phyloP scores from a whole-genome alignment of 2,329 filamentous ascomycete species.

The Cytospora leucostoma region DNA sequence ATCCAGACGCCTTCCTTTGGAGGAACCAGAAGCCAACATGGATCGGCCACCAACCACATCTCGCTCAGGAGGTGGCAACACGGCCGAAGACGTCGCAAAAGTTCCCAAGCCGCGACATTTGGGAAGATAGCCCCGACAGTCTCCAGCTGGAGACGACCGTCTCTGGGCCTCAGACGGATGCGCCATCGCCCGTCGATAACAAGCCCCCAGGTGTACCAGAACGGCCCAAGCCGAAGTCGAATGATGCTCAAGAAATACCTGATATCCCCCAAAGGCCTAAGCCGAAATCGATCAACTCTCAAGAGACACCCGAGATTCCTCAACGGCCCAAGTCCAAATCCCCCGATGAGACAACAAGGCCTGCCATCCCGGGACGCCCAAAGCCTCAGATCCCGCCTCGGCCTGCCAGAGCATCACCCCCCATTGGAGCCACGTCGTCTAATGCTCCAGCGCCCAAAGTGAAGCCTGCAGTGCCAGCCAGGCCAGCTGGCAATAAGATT shows the following conservation, averaged over 20 bases:
- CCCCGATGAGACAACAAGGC: constrained; percentile 38
- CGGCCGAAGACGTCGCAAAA: constrained; percentile 64
- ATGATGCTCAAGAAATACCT: constrained; percentile 45
- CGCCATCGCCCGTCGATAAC: constrained; percentile 42
- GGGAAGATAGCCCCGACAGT: constrained; percentile 91
- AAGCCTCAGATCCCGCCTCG: constrained; percentile 64
- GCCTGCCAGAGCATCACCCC: constrained; percentile 57
- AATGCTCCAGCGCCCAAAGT: constrained; percentile 57
- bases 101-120: constrained; percentile 90
- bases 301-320: constrained; percentile 48
- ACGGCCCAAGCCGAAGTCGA: constrained; percentile 50
- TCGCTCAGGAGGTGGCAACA: constrained; percentile 44
- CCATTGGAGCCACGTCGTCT: constrained; percentile 40
- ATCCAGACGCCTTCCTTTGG: constrained; percentile 55
- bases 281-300: constrained; percentile 39
- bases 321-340: constrained; percentile 56
- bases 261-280: constrained; percentile 56
- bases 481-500: constrained; percentile 82
- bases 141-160: constrained; percentile 78
- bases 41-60: constrained; percentile 49
- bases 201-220: constrained; percentile 64
- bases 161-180: constrained; percentile 53
- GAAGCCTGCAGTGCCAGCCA: constrained; percentile 82
- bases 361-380: constrained; percentile 52
- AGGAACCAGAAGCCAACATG: constrained; percentile 53